A percentile compares a stretch with the other conserved stretches of the same genome.
Evolutionary conservation across 1,284 basidiomycete species (phyloP).

Genomic region (Meira nashicola): DNA sequence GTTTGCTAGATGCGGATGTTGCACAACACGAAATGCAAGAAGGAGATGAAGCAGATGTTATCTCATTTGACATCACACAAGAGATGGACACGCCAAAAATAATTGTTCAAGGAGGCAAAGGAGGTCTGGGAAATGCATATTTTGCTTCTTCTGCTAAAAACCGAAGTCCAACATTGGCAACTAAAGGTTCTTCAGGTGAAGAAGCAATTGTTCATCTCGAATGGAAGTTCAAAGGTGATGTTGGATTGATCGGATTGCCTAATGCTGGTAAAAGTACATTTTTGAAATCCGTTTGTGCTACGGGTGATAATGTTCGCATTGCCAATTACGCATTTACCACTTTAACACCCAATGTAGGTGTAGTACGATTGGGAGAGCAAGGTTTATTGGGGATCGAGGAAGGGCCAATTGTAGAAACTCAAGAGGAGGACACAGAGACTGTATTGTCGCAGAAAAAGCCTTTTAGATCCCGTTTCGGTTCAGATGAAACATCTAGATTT

Average conservation of each 20-base stretch:
- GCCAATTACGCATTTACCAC: conserved; percentile 93
- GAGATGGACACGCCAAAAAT: conserved; percentile 16
- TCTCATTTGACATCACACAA: conserved; percentile 2
- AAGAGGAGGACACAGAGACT: neutral
- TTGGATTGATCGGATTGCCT: conserved; percentile 91
- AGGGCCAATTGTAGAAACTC: conserved; percentile 12
- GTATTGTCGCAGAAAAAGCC: neutral
- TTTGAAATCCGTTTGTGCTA: conserved; percentile 79
- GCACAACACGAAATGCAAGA: neutral
- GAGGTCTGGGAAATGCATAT: conserved; percentile 85
- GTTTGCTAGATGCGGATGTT: conserved; percentile 7
- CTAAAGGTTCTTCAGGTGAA: conserved; percentile 70
- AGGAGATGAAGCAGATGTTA: neutral
- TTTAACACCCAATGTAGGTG: conserved; percentile 89
- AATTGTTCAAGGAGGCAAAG: conserved; percentile 65
- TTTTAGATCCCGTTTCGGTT: too few relatives aligned
- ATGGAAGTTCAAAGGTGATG: conserved; percentile 87
- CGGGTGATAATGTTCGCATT: conserved; percentile 65
- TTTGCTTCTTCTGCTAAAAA: conserved; percentile 61
- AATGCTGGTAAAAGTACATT: conserved; percentile 78
- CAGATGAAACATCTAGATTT: conserved; percentile 60
- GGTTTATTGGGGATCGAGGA: conserved; percentile 16
- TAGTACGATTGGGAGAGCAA: conserved; percentile 74
- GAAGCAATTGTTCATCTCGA: conserved; percentile 79
- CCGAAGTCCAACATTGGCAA: conserved; percentile 55